phyloP scores from a whole-genome alignment of 306 rosid genomes.

The Lablab purpureus region DNA sequence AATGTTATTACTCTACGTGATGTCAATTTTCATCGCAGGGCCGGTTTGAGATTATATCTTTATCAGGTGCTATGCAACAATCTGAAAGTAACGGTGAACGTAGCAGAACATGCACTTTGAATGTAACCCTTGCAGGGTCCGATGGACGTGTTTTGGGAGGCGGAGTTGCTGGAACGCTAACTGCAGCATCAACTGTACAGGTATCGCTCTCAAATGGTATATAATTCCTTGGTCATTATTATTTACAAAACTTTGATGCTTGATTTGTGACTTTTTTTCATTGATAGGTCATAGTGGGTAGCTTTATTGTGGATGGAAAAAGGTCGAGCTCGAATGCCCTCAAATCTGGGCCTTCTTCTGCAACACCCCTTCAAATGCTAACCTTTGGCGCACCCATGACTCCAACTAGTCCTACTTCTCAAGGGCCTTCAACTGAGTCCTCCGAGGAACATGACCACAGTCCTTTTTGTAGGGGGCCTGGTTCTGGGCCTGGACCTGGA shows the following conservation, averaged over 20 bases:
- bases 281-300: conserved; percentile 84
- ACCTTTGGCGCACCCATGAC: conserved; percentile 67
- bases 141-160: conserved; percentile 92
- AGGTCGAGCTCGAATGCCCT: conserved; percentile 55
- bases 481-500: conserved; percentile 31
- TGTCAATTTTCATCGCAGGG: conserved; percentile 64
- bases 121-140: conserved; percentile 77
- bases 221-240: not conserved
- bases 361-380: conserved; percentile 66
- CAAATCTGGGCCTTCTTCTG: conserved; percentile 67
- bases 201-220: conserved; percentile 52
- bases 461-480: conserved; percentile 65
- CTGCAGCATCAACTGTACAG: conserved; percentile 86
- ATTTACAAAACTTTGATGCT: conserved; percentile 19
- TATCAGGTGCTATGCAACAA: conserved; percentile 74
- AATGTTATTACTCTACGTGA: not conserved
- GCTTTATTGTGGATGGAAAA: conserved; percentile 78
- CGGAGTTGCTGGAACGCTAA: conserved; percentile 82
- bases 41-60: conserved; percentile 72
- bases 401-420: conserved; percentile 76
- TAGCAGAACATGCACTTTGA: conserved; percentile 63
- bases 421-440: conserved; percentile 90
- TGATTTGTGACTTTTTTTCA: conserved; percentile 18
- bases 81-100: conserved; percentile 70
- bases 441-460: conserved; percentile 77